phyloP scores from a whole-genome alignment of 2,329 filamentous ascomycete genomes.

The Fusarium tricinctum region DNA sequence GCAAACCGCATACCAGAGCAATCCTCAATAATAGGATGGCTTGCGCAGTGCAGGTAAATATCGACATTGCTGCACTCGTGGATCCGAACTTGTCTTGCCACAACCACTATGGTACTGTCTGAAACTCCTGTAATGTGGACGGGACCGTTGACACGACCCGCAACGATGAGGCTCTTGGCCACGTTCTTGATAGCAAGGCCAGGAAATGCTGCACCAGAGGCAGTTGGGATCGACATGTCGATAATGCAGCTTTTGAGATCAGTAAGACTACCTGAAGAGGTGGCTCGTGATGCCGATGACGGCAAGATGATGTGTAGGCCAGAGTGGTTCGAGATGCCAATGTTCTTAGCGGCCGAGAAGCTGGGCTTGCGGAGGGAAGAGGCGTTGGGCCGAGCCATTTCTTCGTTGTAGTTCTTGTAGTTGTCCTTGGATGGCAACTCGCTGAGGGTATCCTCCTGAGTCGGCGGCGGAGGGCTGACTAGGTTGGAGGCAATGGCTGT shows the following conservation, averaged over 20 bases:
- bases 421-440: slow-evolving; percentile 52
- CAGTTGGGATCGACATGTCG: slow-evolving; percentile 80
- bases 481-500: slow-evolving; percentile 16
- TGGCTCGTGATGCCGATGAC: slow-evolving; percentile 76
- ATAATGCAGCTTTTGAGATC: slow-evolving; percentile 79
- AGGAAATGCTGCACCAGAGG: slow-evolving; percentile 73
- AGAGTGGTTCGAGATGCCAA: slow-evolving; percentile 76
- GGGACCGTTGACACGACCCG: slow-evolving; percentile 82
- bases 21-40: slow-evolving; percentile 94
- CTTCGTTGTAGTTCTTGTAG: slow-evolving; percentile 68
- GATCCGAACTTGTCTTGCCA: slow-evolving; percentile 90
- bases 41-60: slow-evolving; percentile 85
- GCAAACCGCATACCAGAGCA: slow-evolving; percentile 85
- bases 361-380: slow-evolving; percentile 69
- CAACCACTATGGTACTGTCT: slow-evolving; percentile 81
- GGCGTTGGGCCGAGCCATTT: slow-evolving; percentile 60
- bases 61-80: slow-evolving; percentile 87
- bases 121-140: slow-evolving; percentile 84
- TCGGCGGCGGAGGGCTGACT: slow-evolving; percentile 6
- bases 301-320: slow-evolving; percentile 84
- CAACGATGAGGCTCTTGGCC: slow-evolving; percentile 78
- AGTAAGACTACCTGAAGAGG: slow-evolving; percentile 79
- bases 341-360: slow-evolving; percentile 71
- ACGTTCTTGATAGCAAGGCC: slow-evolving; percentile 78
- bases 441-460: slow-evolving; percentile 33